Evolutionary conservation across 768 basidiomycete species (phyloP).

Genomic region (Hericium coralloides): DNA sequence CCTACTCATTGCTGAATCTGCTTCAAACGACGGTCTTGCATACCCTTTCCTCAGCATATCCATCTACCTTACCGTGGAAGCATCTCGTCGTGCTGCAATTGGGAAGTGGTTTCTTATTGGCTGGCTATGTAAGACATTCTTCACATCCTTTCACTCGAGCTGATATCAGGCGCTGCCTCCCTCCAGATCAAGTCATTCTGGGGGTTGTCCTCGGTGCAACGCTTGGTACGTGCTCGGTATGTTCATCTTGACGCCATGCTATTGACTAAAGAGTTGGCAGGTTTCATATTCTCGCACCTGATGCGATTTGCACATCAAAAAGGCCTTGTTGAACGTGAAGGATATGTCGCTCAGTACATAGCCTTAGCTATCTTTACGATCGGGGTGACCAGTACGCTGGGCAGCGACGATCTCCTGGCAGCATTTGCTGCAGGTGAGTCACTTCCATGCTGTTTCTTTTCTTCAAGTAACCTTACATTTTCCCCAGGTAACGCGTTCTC

Average conservation of each 20-base stretch:
- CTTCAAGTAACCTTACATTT: background rate
- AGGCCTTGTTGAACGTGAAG: slow-evolving; percentile 69
- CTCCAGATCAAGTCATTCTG: slow-evolving; percentile 71
- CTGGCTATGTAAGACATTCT: slow-evolving; percentile 54
- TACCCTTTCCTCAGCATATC: slow-evolving; percentile 88
- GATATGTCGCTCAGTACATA: slow-evolving; percentile 80
- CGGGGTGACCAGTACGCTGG: slow-evolving; percentile 73
- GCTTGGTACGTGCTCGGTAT: slow-evolving; percentile 22
- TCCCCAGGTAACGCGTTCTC: slow-evolving; percentile 73
- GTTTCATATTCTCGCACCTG: slow-evolving; percentile 57
- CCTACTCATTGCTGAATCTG: slow-evolving; percentile 82
- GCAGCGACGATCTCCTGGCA: slow-evolving; percentile 83
- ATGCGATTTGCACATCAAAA: slow-evolving; percentile 61
- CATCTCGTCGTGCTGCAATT: slow-evolving; percentile 51
- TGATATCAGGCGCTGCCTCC: background rate
- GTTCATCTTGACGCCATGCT: background rate
- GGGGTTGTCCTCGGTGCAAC: slow-evolving; percentile 66
- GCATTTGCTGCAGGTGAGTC: slow-evolving; percentile 70
- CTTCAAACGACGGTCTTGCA: slow-evolving; percentile 92
- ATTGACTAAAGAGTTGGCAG: slow-evolving; percentile 23
- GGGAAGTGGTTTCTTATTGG: slow-evolving; percentile 83
- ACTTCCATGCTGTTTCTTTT: background rate
- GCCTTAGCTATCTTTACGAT: slow-evolving; percentile 64
- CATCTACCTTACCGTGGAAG: slow-evolving; percentile 74
- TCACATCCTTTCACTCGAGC: background rate